Percentiles rank a stretch among this genome's conserved stretches.
These are phyloP conservation scores for Taxillus chinensis DNA, from an alignment of 164 flowering plant species.

Conservation along the genomic window DNA sequence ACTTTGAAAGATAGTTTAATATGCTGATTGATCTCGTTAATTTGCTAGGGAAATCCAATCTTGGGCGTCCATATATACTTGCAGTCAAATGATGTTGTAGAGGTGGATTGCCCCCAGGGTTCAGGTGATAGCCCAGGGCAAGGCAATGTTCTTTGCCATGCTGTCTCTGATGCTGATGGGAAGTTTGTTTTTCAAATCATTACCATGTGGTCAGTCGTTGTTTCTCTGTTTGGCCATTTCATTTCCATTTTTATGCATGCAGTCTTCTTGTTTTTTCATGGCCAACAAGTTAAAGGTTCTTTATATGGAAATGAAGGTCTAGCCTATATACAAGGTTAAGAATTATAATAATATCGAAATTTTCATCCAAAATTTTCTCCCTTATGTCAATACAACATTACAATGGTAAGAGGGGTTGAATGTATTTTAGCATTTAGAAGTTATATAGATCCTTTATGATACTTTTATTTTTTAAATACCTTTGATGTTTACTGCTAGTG, in stretches of 20 bases:
- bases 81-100: constrained; percentile 65
- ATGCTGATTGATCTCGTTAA: neutral
- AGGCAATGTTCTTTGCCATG: constrained; percentile 76
- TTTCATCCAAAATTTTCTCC: too few species aligned
- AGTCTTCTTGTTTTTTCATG: neutral
- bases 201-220: constrained; percentile 79
- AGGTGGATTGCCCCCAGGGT: constrained; percentile 78
- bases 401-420: too few species aligned
- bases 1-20: neutral
- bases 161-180: constrained; percentile 89
- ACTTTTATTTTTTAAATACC: too few species aligned
- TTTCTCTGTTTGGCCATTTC: neutral
- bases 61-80: constrained; percentile 87
- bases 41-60: constrained; percentile 86
- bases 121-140: constrained; percentile 54
- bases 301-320: too few species aligned
- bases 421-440: too few species aligned
- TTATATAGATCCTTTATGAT: too few species aligned
- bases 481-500: too few species aligned
- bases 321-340: too few species aligned
- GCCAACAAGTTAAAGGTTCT: too few species aligned
- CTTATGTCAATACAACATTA: too few species aligned
- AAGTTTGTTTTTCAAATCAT: constrained; percentile 54
- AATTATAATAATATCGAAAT: too few species aligned
- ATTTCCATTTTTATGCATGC: neutral